Evolutionary conservation across 2,329 filamentous ascomycete genomes (phyloP).

Genomic region (Malbranchea zuffiana): DNA sequence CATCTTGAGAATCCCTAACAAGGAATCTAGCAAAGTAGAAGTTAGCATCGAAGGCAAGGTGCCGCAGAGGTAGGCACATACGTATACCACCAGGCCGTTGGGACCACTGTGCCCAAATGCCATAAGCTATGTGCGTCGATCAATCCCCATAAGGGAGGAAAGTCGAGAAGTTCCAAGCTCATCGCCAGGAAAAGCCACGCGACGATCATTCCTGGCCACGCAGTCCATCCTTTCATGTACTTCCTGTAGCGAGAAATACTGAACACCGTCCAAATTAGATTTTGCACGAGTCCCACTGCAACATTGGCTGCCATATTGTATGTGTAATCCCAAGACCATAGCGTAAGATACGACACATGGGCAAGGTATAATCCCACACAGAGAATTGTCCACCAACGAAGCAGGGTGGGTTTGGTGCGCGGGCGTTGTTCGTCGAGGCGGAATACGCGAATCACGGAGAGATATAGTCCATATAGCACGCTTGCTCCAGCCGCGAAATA

Average conservation of each 20-base stretch:
- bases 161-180: slow-evolving; percentile 92
- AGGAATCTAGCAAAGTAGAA: slow-evolving; percentile 55
- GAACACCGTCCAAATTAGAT: slow-evolving; percentile 77
- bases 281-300: slow-evolving; percentile 64
- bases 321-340: slow-evolving; percentile 84
- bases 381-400: slow-evolving; percentile 63
- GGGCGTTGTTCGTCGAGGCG: slow-evolving; percentile 55
- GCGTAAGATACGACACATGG: slow-evolving; percentile 74
- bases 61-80: slow-evolving; percentile 42
- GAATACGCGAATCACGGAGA: slow-evolving; percentile 70
- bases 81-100: slow-evolving; percentile 89
- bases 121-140: slow-evolving; percentile 91
- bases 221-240: slow-evolving; percentile 64
- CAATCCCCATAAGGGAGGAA: slow-evolving; percentile 69
- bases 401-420: slow-evolving; percentile 41
- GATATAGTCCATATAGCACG: slow-evolving; percentile 85
- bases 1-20: slow-evolving; percentile 72
- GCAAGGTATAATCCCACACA: slow-evolving; percentile 60
- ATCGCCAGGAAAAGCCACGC: slow-evolving; percentile 87
- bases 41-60: slow-evolving; percentile 4
- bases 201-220: slow-evolving; percentile 83
- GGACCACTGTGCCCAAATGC: slow-evolving; percentile 86
- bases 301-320: slow-evolving; percentile 99
- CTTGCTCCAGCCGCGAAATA: slow-evolving; percentile 88
- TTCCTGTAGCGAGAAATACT: slow-evolving; percentile 62